Conservation (phyloP, 1,284 basidiomycete genomes). For the Mrakiaceae sp. region DNA sequence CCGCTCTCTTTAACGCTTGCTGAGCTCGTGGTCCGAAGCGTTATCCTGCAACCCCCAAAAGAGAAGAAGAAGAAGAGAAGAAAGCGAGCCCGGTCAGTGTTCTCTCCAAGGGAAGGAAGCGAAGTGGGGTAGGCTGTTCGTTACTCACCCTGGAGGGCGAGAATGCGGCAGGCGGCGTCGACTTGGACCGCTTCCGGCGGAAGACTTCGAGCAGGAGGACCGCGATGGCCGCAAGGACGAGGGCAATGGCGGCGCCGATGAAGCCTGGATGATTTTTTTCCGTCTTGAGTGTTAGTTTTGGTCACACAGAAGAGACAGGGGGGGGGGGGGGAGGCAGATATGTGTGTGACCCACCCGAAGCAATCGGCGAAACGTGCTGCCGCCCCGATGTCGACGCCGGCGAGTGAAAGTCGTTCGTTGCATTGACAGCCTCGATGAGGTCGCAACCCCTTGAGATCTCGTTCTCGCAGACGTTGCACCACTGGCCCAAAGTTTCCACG, state of each 20-base stretch:
- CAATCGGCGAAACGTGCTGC: slow-evolving; percentile 19
- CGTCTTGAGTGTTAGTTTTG: slow-evolving; percentile 10
- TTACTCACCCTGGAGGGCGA: too few species aligned
- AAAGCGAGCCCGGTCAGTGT: neutral
- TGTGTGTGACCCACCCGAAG: slow-evolving; percentile 1
- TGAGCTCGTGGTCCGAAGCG: too few species aligned
- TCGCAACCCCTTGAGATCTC: slow-evolving; percentile 16
- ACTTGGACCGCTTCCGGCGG: slow-evolving; percentile 2
- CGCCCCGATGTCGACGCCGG: slow-evolving; percentile 17
- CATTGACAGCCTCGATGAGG: slow-evolving; percentile 15
- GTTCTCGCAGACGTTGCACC: slow-evolving; percentile 33
- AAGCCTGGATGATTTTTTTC: neutral
- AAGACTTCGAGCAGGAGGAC: slow-evolving; percentile 13
- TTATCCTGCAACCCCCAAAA: neutral
- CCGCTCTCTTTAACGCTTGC: too few species aligned
- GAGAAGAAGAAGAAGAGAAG: neutral
- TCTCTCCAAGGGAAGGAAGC: neutral
- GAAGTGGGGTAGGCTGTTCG: neutral
- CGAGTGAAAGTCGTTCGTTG: slow-evolving; percentile 13
- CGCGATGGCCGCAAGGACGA: slow-evolving; percentile 17
- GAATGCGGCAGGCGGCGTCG: neutral
- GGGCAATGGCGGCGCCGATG: slow-evolving; percentile 20
- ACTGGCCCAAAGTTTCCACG: slow-evolving; percentile 31
- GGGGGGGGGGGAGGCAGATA: neutral
- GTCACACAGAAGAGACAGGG: neutral